These are phyloP conservation scores for Dissophora globulifera DNA, from an alignment of 192 early-diverging fungal genomes.

Conservation along the genomic window DNA sequence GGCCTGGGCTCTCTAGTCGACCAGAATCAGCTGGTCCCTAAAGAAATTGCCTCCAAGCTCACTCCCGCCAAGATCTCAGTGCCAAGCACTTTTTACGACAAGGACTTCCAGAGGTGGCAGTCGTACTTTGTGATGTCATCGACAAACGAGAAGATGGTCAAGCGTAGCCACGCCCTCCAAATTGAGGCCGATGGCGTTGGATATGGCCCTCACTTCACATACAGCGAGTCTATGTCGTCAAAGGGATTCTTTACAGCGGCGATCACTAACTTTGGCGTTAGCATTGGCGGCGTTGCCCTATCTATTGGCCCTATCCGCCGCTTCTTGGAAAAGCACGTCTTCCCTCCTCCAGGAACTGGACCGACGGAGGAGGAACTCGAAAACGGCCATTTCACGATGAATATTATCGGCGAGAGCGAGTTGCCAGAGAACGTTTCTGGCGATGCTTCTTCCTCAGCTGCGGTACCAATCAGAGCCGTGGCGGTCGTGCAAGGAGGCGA, in stretches of 20 bases:
- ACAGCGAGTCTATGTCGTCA: conserved; percentile 68
- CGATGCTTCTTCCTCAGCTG: background rate
- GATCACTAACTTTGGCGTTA: conserved; percentile 54
- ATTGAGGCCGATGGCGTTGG: conserved; percentile 42
- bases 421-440: conserved; percentile 59
- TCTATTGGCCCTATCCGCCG: conserved; percentile 46
- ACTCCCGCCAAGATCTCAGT: conserved; percentile 24
- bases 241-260: conserved; percentile 53
- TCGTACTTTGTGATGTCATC: conserved; percentile 70
- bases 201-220: conserved; percentile 53
- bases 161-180: conserved; percentile 68
- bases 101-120: conserved; percentile 70
- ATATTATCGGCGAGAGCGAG: conserved; percentile 59
- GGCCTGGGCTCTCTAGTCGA: conserved; percentile 1
- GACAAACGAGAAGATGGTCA: conserved; percentile 72
- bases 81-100: conserved; percentile 57
- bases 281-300: conserved; percentile 38
- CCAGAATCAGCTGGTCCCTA: conserved; percentile 31
- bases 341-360: conserved; percentile 78
- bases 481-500: conserved; percentile 62
- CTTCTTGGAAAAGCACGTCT: conserved; percentile 28
- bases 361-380: conserved; percentile 68
- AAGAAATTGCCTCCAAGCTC: conserved; percentile 18
- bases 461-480: conserved; percentile 5
- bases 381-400: conserved; percentile 60